Conservation (phyloP, 192 early-diverging fungal genomes). For the Haplosporangium gracile region DNA sequence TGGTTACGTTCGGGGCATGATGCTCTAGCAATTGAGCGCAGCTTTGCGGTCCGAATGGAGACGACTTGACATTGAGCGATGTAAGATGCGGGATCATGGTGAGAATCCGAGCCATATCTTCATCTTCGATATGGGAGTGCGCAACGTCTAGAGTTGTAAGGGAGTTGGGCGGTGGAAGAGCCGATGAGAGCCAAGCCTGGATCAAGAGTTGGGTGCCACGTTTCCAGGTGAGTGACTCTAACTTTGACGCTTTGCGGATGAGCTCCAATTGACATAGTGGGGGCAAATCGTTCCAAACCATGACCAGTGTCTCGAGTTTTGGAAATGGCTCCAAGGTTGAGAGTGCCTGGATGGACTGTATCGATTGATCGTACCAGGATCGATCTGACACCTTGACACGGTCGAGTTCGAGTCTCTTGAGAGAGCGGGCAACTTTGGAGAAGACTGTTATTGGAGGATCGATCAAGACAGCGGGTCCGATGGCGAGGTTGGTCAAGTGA, state of each 20-base stretch:
- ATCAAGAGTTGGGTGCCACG: conserved; percentile 7
- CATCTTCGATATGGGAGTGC: conserved; percentile 19
- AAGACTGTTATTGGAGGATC: conserved; percentile 19
- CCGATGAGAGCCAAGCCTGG: conserved; percentile 12
- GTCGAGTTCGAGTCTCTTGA: conserved; percentile 21
- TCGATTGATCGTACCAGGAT: neutral
- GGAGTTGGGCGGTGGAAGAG: neutral
- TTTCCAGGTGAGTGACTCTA: conserved; percentile 14
- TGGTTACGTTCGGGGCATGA: neutral
- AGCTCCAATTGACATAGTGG: conserved; percentile 11
- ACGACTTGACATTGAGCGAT: conserved; percentile 6
- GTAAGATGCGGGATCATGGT: conserved; percentile 5
- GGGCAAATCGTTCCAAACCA: conserved; percentile 40
- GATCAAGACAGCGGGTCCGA: conserved; percentile 22
- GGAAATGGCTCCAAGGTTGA: neutral
- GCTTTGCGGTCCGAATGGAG: conserved; percentile 13
- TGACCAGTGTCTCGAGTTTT: conserved; percentile 13
- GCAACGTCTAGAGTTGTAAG: conserved; percentile 22
- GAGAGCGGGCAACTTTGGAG: neutral
- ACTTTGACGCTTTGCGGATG: conserved; percentile 19
- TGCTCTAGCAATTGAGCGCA: neutral
- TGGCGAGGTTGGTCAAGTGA: neutral
- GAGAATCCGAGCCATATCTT: conserved; percentile 17
- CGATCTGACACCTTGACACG: conserved; percentile 21
- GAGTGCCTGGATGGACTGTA: neutral